A percentile compares a stretch with the other conserved stretches of the same genome.
These are phyloP conservation scores for Endotrypanum monterogeii DNA, from an alignment of 208 protist species.

Conservation along the genomic window DNA sequence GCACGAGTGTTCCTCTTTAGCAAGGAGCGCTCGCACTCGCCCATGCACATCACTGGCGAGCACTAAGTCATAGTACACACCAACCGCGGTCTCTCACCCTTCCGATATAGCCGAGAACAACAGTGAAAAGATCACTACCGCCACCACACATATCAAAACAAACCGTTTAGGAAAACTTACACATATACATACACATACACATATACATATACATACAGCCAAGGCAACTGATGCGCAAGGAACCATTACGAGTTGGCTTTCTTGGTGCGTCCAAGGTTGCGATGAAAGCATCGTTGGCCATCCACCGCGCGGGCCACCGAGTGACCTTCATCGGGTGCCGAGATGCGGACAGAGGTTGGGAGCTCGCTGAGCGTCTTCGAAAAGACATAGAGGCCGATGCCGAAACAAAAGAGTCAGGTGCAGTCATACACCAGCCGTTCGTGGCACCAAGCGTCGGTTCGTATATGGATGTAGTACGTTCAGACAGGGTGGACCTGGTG, in stretches of 20 bases:
- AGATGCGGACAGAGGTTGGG: conserved; percentile 29
- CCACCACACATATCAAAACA: background rate
- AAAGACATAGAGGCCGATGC: conserved; percentile 15
- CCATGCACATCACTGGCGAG: background rate
- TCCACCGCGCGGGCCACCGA: conserved; percentile 43
- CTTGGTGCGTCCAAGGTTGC: conserved; percentile 47
- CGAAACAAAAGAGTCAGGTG: conserved; percentile 5
- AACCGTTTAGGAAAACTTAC: no score
- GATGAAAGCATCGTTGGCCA: conserved; percentile 40
- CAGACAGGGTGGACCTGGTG: conserved; percentile 61
- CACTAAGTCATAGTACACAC: background rate
- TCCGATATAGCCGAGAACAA: background rate
- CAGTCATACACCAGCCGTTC: conserved; percentile 10
- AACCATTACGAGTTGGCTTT: conserved; percentile 49
- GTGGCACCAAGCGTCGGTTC: conserved; percentile 30
- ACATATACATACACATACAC: background rate
- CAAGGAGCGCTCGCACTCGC: background rate
- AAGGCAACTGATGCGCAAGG: conserved; percentile 18
- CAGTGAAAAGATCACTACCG: background rate
- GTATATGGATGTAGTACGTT: conserved; percentile 61
- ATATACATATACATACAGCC: background rate
- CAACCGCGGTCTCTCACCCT: background rate
- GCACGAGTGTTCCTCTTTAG: background rate
- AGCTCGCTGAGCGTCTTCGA: conserved; percentile 27
- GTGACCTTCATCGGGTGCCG: conserved; percentile 52